Conservation (phyloP, 306 rosid species). For the Quercus cerris region DNA sequence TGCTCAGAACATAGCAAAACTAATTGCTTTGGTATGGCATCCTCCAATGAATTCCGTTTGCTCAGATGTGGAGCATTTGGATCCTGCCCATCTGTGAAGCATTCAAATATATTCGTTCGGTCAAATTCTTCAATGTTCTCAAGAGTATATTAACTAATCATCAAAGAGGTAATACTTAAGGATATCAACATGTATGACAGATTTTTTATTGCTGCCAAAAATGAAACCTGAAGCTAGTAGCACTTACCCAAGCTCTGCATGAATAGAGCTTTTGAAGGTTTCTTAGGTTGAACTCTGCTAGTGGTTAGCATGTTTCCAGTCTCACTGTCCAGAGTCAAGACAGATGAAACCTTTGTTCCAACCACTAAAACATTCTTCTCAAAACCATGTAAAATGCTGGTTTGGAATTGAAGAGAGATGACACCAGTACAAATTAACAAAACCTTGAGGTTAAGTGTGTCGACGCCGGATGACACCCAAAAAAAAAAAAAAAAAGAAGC, state of each 20-base stretch:
- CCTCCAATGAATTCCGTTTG: conserved; percentile 38
- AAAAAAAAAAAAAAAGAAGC: no score
- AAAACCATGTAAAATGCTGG: conserved; percentile 67
- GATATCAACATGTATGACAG: background rate
- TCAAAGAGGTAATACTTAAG: background rate
- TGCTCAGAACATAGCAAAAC: conserved; percentile 81
- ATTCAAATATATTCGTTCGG: background rate
- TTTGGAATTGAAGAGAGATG: conserved; percentile 62
- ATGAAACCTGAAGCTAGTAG: conserved; percentile 12
- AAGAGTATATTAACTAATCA: background rate
- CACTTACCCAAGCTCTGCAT: conserved; percentile 76
- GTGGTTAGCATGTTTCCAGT: conserved; percentile 57
- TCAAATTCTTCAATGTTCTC: conserved; percentile 20
- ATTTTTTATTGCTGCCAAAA: background rate
- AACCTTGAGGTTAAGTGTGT: no score
- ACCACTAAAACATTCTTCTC: conserved; percentile 62
- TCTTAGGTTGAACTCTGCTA: conserved; percentile 71
- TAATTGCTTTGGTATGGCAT: conserved; percentile 46
- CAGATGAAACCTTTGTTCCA: conserved; percentile 75
- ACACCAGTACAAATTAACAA: conserved; percentile 47
- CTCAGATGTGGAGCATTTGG: conserved; percentile 33
- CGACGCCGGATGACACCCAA: no score
- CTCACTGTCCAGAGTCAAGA: conserved; percentile 65
- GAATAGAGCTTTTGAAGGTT: conserved; percentile 72
- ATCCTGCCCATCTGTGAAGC: conserved; percentile 50